Conservation (phyloP, 495 filamentous ascomycete genomes). For the Aspergillus bertholletiae region DNA sequence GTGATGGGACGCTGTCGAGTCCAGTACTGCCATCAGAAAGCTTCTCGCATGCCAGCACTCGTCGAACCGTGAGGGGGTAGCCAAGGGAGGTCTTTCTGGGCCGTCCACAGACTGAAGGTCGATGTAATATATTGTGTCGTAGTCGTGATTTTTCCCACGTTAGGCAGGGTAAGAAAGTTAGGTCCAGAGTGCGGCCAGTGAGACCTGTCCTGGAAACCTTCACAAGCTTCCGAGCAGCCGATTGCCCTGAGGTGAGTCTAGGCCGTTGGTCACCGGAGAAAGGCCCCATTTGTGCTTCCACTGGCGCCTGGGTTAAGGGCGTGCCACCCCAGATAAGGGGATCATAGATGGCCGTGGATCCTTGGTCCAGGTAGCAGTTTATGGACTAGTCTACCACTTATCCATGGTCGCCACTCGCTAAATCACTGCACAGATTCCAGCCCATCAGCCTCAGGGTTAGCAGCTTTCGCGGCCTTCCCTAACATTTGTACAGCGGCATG, state of each 20-base stretch:
- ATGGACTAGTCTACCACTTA: background rate
- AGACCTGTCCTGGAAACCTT: background rate
- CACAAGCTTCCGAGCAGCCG: background rate
- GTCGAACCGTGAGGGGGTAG: background rate
- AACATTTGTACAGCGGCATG: too few relatives aligned
- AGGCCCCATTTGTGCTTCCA: background rate
- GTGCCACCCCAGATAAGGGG: slow-evolving; percentile 4
- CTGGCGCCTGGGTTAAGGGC: background rate
- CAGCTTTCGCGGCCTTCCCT: too few relatives aligned
- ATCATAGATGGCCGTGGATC: slow-evolving; percentile 3
- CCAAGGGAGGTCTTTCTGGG: background rate
- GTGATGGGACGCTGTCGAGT: slow-evolving; percentile 5
- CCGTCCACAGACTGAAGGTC: background rate
- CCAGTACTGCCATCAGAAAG: slow-evolving; percentile 9
- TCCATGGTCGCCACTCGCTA: background rate
- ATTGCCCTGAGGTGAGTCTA: slow-evolving; percentile 4
- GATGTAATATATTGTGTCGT: background rate
- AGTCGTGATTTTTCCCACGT: background rate
- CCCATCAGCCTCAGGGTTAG: background rate
- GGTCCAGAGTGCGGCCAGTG: background rate
- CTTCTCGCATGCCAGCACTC: slow-evolving; percentile 11
- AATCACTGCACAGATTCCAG: background rate
- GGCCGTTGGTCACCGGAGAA: slow-evolving; percentile 1
- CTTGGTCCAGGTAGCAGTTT: background rate
- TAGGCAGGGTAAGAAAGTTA: background rate